Conservation (phyloP, 106 monocot species). For the Iris macrosiphon region DNA sequence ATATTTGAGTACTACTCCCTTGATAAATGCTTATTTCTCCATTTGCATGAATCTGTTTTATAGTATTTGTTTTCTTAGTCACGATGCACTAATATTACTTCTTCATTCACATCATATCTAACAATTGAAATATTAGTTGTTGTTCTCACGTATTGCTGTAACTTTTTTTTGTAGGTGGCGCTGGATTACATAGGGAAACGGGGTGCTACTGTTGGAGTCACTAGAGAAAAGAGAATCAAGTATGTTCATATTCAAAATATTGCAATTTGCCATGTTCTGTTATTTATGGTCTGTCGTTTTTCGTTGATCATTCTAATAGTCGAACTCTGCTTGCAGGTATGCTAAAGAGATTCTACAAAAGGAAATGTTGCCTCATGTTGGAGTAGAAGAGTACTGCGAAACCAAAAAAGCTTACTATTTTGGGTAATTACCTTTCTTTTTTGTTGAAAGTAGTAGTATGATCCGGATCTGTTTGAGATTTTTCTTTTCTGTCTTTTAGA, state of each 20-base stretch:
- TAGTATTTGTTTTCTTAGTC: too few relatives aligned
- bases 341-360: slow-evolving; percentile 99
- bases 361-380: slow-evolving; percentile 99
- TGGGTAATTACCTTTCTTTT: slow-evolving; percentile 41
- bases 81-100: too few relatives aligned
- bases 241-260: slow-evolving; percentile 15
- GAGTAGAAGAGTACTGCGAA: slow-evolving; percentile 96
- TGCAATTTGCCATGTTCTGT: background rate
- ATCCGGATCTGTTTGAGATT: background rate
- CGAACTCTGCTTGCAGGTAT: slow-evolving; percentile 39
- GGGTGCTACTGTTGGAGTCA: slow-evolving; percentile 94
- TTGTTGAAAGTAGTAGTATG: background rate
- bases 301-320: background rate
- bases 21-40: too few relatives aligned
- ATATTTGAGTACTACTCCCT: too few relatives aligned
- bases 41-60: too few relatives aligned
- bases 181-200: slow-evolving; percentile 98
- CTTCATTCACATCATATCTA: too few relatives aligned
- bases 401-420: slow-evolving; percentile 99
- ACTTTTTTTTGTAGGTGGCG: slow-evolving; percentile 54
- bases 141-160: too few relatives aligned
- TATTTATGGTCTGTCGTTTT: background rate
- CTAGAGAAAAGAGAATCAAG: slow-evolving; percentile 97
- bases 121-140: too few relatives aligned
- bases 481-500: slow-evolving; percentile 24